Evolutionary conservation across 139 green algal genomes (phyloP), one percentile per base, ranked within the genome.

Genomic region (Micromonas pusilla): DNA sequence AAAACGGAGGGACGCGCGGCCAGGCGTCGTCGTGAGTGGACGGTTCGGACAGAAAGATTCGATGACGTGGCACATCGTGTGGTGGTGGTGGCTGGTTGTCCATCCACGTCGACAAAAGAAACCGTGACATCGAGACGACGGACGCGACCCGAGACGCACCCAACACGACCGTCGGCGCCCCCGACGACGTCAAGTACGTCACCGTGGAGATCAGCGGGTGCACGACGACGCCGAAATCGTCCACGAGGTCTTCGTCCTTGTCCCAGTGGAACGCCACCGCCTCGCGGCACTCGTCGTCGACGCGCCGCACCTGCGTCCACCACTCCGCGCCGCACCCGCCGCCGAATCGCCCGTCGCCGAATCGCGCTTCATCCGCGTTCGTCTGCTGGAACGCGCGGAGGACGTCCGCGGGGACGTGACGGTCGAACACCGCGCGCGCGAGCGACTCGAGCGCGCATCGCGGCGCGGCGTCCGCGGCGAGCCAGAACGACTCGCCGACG

Each of bases 161-260:
- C 21, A 79, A 26, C 19, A 79, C 33, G 21, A 70, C 5, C 9
- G 73, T 79, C 6, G 73, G 73, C 13, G 73, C 73, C 21, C 73
- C 73, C 3, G 26, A 19, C 16, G 13, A 25, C 16, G 73, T 79
- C 3, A 79, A 21, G 57, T 79, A 79, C 19, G 73, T 79, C 25
- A 79, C 52, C 3, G 73, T 79, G 53, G 23, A 54, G 5, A 79
- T 70, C 25, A 20, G 52, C 54, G 73, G 73, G 45, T 68, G 39
- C 52, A 79, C 73, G 73, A 36, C 70, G 19, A 79, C 13, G 3
- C 73, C 73, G 28, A 52, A 33, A 20, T 25, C 28, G 32, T 79
- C 73, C 52, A 79, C 73, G 54, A 79, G 73, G 31, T 79, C 73
- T 45, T 79, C 73, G 73, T 79, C 73, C 33, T 79, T 79, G 57